A percentile compares a stretch with the other conserved stretches of the same genome.
phyloP scores from a whole-genome alignment of 352 stramenopile genomes.

The Paralagenidium karlingii region DNA sequence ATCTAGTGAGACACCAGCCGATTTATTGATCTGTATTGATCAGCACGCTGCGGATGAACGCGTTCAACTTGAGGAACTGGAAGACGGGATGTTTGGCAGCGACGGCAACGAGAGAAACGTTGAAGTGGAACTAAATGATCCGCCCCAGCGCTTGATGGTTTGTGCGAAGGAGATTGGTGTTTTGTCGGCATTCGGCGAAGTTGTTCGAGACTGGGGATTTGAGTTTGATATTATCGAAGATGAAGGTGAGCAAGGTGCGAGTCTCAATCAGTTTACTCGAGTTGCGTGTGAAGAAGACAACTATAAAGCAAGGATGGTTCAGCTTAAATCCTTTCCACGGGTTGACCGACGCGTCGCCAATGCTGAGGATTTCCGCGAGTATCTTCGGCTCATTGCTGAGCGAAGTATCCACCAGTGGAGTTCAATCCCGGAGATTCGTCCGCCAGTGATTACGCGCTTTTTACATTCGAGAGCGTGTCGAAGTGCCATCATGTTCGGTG shows the following conservation, averaged over 20 bases:
- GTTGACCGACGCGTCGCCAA: constrained; percentile 59
- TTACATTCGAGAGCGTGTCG: constrained; percentile 83
- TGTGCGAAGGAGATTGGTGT: constrained; percentile 35
- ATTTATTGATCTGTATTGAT: constrained; percentile 77
- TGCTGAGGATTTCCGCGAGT: constrained; percentile 75
- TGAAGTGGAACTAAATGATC: constrained; percentile 29
- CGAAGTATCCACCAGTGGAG: constrained; percentile 6
- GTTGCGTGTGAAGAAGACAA: no score
- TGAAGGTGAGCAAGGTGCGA: constrained; percentile 1
- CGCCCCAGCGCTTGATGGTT: constrained; percentile 33
- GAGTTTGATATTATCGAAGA: constrained; percentile 18
- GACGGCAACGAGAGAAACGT: constrained; percentile 37
- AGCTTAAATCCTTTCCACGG: constrained; percentile 32
- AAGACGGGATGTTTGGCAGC: constrained; percentile 45
- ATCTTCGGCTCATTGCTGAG: constrained; percentile 46
- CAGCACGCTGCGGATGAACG: constrained; percentile 88
- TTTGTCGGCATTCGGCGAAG: constrained; percentile 22
- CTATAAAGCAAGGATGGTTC: constrained; percentile 8
- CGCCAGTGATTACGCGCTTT: constrained; percentile 68
- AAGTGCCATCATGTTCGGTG: constrained; percentile 90
- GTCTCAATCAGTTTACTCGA: no score
- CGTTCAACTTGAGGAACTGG: constrained; percentile 74
- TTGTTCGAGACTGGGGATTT: constrained; percentile 79
- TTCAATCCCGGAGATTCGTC: no score
- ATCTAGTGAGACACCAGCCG: no score